Evolutionary conservation across 1,139 yeast species (phyloP), one percentile per base, ranked within the genome.

Genomic region (Zygosaccharomyces pseudobailii): DNA sequence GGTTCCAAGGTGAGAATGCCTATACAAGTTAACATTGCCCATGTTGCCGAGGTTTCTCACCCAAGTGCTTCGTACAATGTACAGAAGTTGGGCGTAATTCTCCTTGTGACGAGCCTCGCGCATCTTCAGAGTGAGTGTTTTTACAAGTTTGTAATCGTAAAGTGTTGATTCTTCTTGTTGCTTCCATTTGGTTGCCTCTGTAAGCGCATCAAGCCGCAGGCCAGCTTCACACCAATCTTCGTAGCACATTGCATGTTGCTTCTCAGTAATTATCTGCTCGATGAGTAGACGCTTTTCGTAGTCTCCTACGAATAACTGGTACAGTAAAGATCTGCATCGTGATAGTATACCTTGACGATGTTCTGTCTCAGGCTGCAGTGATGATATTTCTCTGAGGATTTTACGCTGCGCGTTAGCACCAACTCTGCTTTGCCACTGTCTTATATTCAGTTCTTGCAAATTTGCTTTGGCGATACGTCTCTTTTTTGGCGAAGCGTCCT

Each of bases 1-100:
- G 0, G 98, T 92, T 2, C 98, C 98, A 7, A 86, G 84, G 59
- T 81, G 83, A 1, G 92, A 80, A 58, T 85, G 87, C 38, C 84
- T 71, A 65, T 87, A 92, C 19, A 92, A 71, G 57, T 82, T 78
- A 21, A 83, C 78, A 64, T 89, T 87, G 0, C 96, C 95, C 75
- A 89, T 87, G 56, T 88, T 86, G 0, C 96, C 97, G 50, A 88
- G 68, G 61, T 89, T 87, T 53, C 98, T 72, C 8, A 80, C 78
- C 87, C 96, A 84, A 28, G 86, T 80, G 0, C 97, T 90, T 47
- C 97, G 69, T 7, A 92, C 80, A 23, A 87, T 70, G 60, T 87
- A 87, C 22, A 90, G 67, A 32, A 92, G 68, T 39, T 76, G 71
- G 47, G 78, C 73, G 57, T 76, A 78, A 61, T 92, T 87, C 28